These are phyloP conservation scores for Thermothielavioides terrestris DNA, from an alignment of 495 filamentous ascomycete species.

Conservation along the genomic window DNA sequence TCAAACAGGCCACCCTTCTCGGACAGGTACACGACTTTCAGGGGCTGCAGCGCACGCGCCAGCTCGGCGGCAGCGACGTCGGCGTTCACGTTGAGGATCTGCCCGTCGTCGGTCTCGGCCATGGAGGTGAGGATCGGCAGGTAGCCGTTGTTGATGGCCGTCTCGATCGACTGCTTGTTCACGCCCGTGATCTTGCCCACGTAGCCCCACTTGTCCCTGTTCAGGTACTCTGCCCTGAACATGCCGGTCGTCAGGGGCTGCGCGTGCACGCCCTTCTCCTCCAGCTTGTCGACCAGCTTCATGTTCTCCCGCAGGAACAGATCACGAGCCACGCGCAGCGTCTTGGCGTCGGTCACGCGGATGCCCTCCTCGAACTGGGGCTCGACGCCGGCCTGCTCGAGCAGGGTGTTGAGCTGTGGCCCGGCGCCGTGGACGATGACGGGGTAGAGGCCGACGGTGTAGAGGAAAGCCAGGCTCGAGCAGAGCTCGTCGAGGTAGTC, in stretches of 20 bases:
- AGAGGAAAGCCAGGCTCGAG: conserved; percentile 80
- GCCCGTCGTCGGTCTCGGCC: conserved; percentile 88
- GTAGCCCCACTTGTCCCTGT: conserved; percentile 88
- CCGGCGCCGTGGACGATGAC: conserved; percentile 96
- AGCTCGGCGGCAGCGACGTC: conserved; percentile 94
- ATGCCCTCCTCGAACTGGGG: conserved; percentile 97
- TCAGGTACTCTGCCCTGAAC: conserved; percentile 88
- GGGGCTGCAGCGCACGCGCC: conserved; percentile 76
- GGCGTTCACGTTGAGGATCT: conserved; percentile 95
- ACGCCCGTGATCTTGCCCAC: conserved; percentile 95
- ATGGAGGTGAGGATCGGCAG: conserved; percentile 94
- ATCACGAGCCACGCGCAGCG: conserved; percentile 77
- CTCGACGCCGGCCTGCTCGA: conserved; percentile 87
- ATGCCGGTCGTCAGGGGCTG: conserved; percentile 89
- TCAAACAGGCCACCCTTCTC: conserved; percentile 97
- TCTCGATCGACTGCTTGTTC: conserved; percentile 84
- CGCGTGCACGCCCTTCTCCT: conserved; percentile 83
- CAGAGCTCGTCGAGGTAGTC: conserved; percentile 88
- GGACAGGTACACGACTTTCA: conserved; percentile 97
- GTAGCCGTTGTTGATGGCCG: conserved; percentile 84
- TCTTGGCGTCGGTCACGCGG: conserved; percentile 92
- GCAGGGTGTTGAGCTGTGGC: conserved; percentile 88
- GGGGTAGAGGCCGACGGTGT: conserved; percentile 91
- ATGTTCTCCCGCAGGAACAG: conserved; percentile 95
- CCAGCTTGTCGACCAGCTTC: conserved; percentile 85